Base-by-base conservation (phyloP, 305 asterid species). In the Fraxinus sp. region DNA sequence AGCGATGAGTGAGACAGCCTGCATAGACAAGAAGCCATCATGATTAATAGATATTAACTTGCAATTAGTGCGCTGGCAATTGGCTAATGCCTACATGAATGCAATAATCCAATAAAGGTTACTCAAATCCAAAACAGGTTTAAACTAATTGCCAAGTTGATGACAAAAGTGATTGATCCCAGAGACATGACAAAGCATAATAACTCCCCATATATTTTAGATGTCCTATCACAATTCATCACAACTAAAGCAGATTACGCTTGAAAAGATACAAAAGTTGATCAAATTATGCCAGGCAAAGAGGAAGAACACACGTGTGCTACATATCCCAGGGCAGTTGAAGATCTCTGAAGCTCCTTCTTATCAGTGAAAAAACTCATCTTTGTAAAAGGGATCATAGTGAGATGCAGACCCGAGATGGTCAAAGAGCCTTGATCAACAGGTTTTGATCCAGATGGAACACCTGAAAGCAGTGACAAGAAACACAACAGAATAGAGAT, bases 351-450 rank as follows among this genome's bases (percentile, higher is more conserved):
- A 86, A 92, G 89, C 90, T 93, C 99, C 94, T 93, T 92, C 91
- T 96, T 96, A 91, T 96, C 98, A 85, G 98, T 91, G 92, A 96
- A 96, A 87, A 96, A 92, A 87, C 95, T 92, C 97, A 93, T 91
- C 98, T 94, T 94, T 68, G 97, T 90, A 87, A 92, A 92, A 88
- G 97, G 95, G 80, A 84, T 86, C 90, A 92, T 88, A 14, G 95
- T 96, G 84, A 96, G 93, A 90, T 93, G 96, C 85, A 96, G 92
- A 88, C 98, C 97, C 62, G 93, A 93, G 90, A 96, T 93, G 80
- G 98, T 96, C 90, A 94, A 82, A 46, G 93, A 88, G 72, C 93
- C 94, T 71, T 91, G 94, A 84, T 91, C 97, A 68, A 88, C 90
- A 83, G 90, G 90, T 88, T 92, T 94, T 81, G 90, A 86, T 89